Conservation (phyloP, 2,329 filamentous ascomycete species). For the Beauveria sp. region DNA sequence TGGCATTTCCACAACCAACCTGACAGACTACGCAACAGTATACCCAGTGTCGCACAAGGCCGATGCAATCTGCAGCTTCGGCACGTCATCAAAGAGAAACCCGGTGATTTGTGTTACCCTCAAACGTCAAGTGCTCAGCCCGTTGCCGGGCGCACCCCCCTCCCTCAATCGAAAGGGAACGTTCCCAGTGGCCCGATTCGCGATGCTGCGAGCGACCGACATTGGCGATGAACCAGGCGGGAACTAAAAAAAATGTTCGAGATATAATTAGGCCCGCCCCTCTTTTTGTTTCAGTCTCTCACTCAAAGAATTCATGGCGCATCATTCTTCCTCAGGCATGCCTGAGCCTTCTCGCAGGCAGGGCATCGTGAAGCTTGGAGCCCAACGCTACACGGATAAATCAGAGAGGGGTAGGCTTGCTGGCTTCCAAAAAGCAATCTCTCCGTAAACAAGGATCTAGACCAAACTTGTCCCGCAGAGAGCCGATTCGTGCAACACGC, state of each 20-base stretch:
- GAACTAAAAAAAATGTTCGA: neutral
- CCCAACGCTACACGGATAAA: neutral
- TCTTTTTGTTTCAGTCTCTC: conserved; percentile 4
- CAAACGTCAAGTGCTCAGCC: neutral
- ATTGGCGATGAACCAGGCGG: neutral
- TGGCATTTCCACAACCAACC: neutral
- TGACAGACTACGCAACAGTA: neutral
- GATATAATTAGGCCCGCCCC: neutral
- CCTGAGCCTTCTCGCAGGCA: neutral
- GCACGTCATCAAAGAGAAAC: neutral
- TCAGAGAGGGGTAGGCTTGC: neutral
- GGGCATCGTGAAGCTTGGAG: neutral
- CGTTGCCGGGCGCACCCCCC: neutral
- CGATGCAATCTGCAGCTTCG: neutral
- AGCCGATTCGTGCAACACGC: neutral
- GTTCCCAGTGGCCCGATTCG: conserved; percentile 4
- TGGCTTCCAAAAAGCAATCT: neutral
- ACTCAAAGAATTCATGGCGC: neutral
- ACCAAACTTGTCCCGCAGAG: neutral
- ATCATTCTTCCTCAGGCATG: neutral
- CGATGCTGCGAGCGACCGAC: neutral
- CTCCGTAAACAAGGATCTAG: neutral
- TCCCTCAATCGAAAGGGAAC: neutral
- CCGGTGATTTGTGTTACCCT: conserved; percentile 3
- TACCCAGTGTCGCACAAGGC: neutral